Evolutionary conservation across 176 grass and related monocot species (phyloP).

Genomic region (Leersia perrieri): DNA sequence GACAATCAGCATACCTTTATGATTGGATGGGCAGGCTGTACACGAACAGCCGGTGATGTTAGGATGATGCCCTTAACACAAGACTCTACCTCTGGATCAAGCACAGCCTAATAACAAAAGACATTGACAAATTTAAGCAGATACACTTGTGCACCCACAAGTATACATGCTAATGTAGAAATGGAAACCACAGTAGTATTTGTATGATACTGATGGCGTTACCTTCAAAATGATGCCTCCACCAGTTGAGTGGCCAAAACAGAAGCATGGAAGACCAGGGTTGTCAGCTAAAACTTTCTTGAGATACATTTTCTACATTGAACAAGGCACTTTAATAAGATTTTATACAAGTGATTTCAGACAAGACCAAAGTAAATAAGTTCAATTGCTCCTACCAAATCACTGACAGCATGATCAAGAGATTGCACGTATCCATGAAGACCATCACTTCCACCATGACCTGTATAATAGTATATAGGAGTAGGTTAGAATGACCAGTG

Average conservation of each 20-base stretch:
- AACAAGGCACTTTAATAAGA: not conserved
- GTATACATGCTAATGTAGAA: not conserved
- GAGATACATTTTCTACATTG: slow-evolving; percentile 74
- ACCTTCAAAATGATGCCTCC: slow-evolving; percentile 91
- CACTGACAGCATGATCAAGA: slow-evolving; percentile 69
- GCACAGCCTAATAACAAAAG: slow-evolving; percentile 49
- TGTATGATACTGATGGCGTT: not conserved
- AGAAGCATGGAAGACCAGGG: slow-evolving; percentile 73
- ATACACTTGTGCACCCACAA: not conserved
- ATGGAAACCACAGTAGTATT: not conserved
- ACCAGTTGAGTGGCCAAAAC: slow-evolving; percentile 91
- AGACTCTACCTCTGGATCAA: slow-evolving; percentile 63
- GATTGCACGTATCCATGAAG: slow-evolving; percentile 96
- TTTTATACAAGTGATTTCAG: not conserved
- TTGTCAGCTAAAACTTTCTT: slow-evolving; percentile 66
- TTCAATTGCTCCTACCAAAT: slow-evolving; percentile 54
- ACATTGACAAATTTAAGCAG: not conserved
- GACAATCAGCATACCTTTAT: slow-evolving; percentile 38
- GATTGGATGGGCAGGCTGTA: slow-evolving; percentile 73
- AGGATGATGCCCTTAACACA: slow-evolving; percentile 55
- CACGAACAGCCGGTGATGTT: slow-evolving; percentile 77
- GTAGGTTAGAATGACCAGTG: slow-evolving; percentile 3
- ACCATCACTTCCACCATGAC: slow-evolving; percentile 85
- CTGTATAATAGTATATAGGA: slow-evolving; percentile 41
- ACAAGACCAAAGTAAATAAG: not conserved